Conservation (phyloP, 108 stramenopile species). For the Cyclostephanos tholiformis region DNA sequence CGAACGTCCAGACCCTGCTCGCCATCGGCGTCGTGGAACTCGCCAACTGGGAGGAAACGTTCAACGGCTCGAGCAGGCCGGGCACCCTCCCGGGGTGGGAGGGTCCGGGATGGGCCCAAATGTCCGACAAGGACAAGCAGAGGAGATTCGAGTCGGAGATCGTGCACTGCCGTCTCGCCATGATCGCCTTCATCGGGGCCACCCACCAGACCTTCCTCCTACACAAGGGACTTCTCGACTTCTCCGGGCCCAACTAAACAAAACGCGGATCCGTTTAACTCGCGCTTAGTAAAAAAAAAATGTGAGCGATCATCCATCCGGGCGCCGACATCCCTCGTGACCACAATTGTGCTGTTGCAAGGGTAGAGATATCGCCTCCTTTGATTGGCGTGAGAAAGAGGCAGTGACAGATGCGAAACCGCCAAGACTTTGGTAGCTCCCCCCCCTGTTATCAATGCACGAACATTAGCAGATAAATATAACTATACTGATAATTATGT, state of each 20-base stretch:
- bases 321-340: neutral
- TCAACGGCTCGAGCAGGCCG: conserved; percentile 77
- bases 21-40: conserved; percentile 74
- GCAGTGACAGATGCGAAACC: neutral
- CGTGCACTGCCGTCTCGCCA: conserved; percentile 89
- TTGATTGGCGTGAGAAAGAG: conserved; percentile 22
- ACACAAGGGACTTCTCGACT: conserved; percentile 72
- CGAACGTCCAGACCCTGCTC: conserved; percentile 80
- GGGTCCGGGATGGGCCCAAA: conserved; percentile 45
- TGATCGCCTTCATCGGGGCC: conserved; percentile 88
- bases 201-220: conserved; percentile 85
- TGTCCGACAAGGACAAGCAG: conserved; percentile 47
- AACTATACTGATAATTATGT: neutral
- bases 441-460: neutral
- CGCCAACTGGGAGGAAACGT: conserved; percentile 63
- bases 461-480: conserved; percentile 4
- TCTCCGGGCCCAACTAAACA: conserved; percentile 30
- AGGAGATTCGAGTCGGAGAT: conserved; percentile 65
- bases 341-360: conserved; percentile 1
- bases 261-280: neutral
- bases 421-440: conserved; percentile 15
- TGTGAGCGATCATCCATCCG: neutral
- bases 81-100: conserved; percentile 74
- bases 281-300: neutral
- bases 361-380: neutral